phyloP scores from a whole-genome alignment of 257 asterid species.

The Salvia splendens region DNA sequence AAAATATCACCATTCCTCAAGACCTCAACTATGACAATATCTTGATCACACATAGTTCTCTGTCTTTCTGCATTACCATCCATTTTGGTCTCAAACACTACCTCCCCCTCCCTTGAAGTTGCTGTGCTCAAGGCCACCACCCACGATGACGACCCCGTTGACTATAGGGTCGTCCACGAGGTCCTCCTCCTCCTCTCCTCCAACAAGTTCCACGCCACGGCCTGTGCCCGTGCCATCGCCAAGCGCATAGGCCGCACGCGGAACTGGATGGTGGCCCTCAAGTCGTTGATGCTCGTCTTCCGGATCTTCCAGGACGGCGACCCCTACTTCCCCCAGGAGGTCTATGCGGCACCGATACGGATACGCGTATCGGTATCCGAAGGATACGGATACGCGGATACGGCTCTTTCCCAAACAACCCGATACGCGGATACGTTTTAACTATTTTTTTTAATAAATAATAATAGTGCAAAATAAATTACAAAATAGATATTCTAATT shows the following conservation, averaged over 20 bases:
- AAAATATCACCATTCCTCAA: background rate
- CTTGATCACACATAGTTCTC: constrained; percentile 1
- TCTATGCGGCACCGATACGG: no score
- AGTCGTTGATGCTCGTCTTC: constrained; percentile 71
- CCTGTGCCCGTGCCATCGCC: constrained; percentile 76
- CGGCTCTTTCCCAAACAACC: no score
- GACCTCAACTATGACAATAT: constrained; percentile 5
- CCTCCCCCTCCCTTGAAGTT: constrained; percentile 64
- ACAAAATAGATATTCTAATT: no score
- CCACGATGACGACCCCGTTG: constrained; percentile 63
- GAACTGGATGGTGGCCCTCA: constrained; percentile 74
- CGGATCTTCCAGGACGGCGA: constrained; percentile 80
- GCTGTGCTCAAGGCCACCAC: constrained; percentile 81
- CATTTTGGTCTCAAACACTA: constrained; percentile 51
- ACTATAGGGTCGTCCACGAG: constrained; percentile 50
- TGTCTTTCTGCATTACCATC: constrained; percentile 16
- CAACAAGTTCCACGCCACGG: constrained; percentile 63
- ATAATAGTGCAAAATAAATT: no score
- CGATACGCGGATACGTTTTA: no score
- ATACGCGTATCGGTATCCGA: no score
- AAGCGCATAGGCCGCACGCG: constrained; percentile 75
- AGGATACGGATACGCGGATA: no score
- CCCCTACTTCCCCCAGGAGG: constrained; percentile 83
- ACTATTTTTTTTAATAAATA: no score
- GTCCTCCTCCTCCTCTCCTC: constrained; percentile 66